A percentile compares a stretch with the other conserved stretches of the same genome.
These are phyloP conservation scores for Hordeum marinum DNA, from an alignment of 176 grass and related monocot genomes.

Conservation along the genomic window DNA sequence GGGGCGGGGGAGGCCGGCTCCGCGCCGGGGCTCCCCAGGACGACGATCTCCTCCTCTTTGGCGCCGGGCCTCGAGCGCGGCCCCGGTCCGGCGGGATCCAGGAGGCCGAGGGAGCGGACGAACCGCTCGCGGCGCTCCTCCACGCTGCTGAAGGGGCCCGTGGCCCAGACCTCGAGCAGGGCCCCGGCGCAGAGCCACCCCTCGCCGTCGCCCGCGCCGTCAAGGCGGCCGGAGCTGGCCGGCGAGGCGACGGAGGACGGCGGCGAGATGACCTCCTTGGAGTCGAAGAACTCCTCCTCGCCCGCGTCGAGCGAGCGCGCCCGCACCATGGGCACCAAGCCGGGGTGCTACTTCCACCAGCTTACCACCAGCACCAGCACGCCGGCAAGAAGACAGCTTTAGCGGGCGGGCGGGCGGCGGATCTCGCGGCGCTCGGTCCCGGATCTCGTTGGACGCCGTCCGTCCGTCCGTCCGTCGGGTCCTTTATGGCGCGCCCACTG, in stretches of 20 bases:
- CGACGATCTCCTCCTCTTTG: constrained; percentile 29
- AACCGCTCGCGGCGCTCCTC: constrained; percentile 54
- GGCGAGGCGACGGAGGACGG: constrained; percentile 37
- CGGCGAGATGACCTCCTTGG: constrained; percentile 66
- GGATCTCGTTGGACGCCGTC: constrained; percentile 22
- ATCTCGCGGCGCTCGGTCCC: constrained; percentile 17
- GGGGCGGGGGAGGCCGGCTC: background rate
- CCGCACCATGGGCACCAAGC: constrained; percentile 27
- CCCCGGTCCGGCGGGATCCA: background rate
- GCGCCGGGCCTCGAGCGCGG: constrained; percentile 16
- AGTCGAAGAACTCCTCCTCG: constrained; percentile 68
- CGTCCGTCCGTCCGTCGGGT: background rate
- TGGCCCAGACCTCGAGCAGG: constrained; percentile 55
- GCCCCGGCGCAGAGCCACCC: constrained; percentile 12
- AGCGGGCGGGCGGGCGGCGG: background rate
- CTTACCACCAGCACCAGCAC: background rate
- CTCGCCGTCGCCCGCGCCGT: background rate
- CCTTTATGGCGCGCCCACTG: constrained; percentile 34
- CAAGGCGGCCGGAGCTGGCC: constrained; percentile 25
- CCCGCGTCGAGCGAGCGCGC: background rate
- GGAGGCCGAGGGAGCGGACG: constrained; percentile 48
- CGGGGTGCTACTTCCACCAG: background rate
- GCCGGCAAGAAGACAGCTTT: background rate
- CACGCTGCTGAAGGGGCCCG: constrained; percentile 53
- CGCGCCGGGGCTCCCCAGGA: background rate